Base-by-base conservation (phyloP, 257 asterid genomes). In the Scutellaria minor region DNA sequence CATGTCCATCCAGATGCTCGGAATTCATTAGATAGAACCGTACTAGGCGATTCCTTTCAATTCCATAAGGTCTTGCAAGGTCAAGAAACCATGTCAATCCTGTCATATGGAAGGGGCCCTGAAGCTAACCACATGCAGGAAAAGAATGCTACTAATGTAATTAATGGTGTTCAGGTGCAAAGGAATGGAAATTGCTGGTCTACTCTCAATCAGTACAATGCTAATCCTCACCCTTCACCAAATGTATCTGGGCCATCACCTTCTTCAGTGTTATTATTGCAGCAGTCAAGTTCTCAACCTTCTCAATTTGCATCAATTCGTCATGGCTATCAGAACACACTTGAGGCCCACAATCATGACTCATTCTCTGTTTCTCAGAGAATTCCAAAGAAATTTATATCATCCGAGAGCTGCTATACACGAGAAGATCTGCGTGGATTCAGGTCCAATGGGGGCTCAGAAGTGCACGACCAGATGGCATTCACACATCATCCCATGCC, bases 61-160 rank as follows among this genome's bases (percentile, higher is more conserved):
- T 86, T 81, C 90, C 85, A 78, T 41, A 87, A 85, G 97, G 97
- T 91, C 97, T 91, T 89, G 97, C 99, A 94, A 91, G 97, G 97
- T 91, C 99, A 91, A 94, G 99, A 94, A 94, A 83, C 86, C 24
- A 14, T 66, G 68, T n/a, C 83, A 37, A 64, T 69, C 81, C 83
- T 83, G 64, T 68, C 87, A 14, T 73, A 76, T 66, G 84, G 89
- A 72, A 79, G 88, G 57, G 77, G 79, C 67, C 78, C 79, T 13
- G 82, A 75, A 27, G 67, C 73, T 59, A 72, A 64, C 76, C 72
- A 50, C 54, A 67, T 73, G 57, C 78, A 64, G 59, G 89, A 78
- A 55, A 78, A 76, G 51, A 64, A 60, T 12, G 24, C 71, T 53
- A 66, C 71, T 53, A 66, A 74, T 66, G 48, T 77, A 20, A 42